Percentiles rank a stretch among this genome's conserved stretches.
Evolutionary conservation across 306 rosid genomes (phyloP).

Genomic region (Dryas alaskensis): DNA sequence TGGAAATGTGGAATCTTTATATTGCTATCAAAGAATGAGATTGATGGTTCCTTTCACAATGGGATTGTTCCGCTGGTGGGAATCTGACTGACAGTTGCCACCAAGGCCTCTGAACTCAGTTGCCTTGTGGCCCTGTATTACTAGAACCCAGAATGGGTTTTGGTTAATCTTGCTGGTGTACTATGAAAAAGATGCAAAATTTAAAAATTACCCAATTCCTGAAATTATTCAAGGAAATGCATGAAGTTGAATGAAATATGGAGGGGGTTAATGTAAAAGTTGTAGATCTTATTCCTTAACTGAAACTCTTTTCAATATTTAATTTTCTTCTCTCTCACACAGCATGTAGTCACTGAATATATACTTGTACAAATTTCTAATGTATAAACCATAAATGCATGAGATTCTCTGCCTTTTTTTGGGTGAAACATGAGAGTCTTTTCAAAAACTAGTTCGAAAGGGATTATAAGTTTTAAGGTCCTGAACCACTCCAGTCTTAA

Average conservation of each 20-base stretch:
- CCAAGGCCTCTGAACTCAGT: not conserved
- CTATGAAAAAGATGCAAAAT: too few species aligned
- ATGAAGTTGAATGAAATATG: too few species aligned
- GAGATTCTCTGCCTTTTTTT: too few species aligned
- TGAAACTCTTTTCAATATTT: not conserved
- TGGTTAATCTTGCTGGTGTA: not conserved
- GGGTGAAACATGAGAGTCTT: not conserved
- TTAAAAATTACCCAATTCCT: too few species aligned
- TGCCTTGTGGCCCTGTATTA: not conserved
- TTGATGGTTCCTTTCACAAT: too few species aligned
- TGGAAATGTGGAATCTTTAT: not conserved
- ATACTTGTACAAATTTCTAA: not conserved
- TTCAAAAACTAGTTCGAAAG: constrained; percentile 53
- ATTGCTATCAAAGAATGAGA: not conserved
- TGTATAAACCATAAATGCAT: too few species aligned
- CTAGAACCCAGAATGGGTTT: not conserved
- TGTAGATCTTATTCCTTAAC: constrained; percentile 7
- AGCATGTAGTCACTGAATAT: not conserved
- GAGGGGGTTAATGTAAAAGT: too few species aligned
- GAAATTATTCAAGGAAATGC: too few species aligned
- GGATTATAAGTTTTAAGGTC: constrained; percentile 71
- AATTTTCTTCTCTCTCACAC: not conserved
- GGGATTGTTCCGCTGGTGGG: too few species aligned
- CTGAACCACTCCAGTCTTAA: constrained; percentile 50
- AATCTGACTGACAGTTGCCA: not conserved